phyloP scores from a whole-genome alignment of 2,329 filamentous ascomycete species.

The Leptodontidium sp. region DNA sequence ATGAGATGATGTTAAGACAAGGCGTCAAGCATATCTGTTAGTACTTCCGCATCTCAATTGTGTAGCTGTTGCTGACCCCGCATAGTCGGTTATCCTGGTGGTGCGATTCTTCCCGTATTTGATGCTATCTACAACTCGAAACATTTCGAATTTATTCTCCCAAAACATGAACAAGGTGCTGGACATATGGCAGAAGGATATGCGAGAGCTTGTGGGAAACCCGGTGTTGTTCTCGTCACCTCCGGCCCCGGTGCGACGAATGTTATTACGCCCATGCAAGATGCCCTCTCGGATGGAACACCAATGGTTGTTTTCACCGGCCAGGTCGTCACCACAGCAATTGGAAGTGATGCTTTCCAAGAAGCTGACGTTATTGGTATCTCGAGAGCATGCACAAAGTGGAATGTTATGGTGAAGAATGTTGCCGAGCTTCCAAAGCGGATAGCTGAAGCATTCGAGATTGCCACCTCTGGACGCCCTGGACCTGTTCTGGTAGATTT shows the following conservation, averaged over 20 bases:
- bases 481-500: constrained; percentile 95
- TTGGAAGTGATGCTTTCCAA: constrained; percentile 96
- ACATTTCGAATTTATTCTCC: constrained; percentile 95
- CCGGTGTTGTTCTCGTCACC: constrained; percentile 95
- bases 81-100: constrained; percentile 86
- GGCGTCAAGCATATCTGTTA: constrained; percentile 92
- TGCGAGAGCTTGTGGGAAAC: constrained; percentile 90
- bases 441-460: constrained; percentile 98
- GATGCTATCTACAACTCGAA: constrained; percentile 98
- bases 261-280: constrained; percentile 94
- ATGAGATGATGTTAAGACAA: constrained; percentile 98
- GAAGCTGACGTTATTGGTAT: constrained; percentile 96
- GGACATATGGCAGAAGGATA: constrained; percentile 99
- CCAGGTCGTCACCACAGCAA: constrained; percentile 88
- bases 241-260: constrained; percentile 97
- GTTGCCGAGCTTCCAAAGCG: constrained; percentile 90
- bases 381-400: constrained; percentile 94
- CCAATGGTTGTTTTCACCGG: constrained; percentile 96
- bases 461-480: constrained; percentile 91
- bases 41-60: constrained; percentile 50
- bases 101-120: constrained; percentile 96
- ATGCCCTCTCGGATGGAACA: constrained; percentile 93
- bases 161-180: constrained; percentile 95
- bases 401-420: constrained; percentile 99
- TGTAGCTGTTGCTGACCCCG: constrained; percentile 31